phyloP scores from a whole-genome alignment of 2,329 filamentous ascomycete genomes.

The Blastomyces emzantsi region DNA sequence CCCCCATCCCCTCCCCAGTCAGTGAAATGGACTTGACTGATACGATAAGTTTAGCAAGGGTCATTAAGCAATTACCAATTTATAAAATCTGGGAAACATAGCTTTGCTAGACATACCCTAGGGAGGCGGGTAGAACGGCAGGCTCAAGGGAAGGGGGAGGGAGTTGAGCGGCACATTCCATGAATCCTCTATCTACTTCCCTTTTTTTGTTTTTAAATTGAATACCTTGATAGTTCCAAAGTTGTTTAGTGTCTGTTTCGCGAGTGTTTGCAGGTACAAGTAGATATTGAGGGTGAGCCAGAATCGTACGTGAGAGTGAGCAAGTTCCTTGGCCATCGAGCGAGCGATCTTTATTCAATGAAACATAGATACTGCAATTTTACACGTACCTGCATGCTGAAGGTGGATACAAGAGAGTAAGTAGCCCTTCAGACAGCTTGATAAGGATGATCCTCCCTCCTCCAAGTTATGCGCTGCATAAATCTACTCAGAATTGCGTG shows the following conservation, averaged over 20 bases:
- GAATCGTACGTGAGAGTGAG: neutral
- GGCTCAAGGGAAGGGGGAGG: neutral
- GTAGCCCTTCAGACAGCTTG: neutral
- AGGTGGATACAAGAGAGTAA: neutral
- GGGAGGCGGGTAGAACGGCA: neutral
- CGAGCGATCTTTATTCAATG: neutral
- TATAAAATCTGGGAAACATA: neutral
- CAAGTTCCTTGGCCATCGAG: neutral
- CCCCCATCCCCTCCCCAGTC: too few relatives aligned
- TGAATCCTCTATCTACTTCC: neutral
- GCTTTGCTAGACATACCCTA: neutral
- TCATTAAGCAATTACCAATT: too few relatives aligned
- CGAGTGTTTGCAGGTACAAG: neutral
- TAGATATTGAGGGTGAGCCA: neutral
- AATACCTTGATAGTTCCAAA: neutral
- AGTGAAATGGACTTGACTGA: neutral
- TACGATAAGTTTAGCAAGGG: too few relatives aligned
- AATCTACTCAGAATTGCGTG: neutral
- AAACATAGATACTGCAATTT: neutral
- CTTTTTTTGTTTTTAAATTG: neutral
- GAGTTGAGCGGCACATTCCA: neutral
- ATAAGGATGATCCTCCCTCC: neutral
- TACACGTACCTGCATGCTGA: neutral
- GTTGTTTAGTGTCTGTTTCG: neutral
- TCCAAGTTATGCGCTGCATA: neutral